phyloP scores from a whole-genome alignment of 768 basidiomycete genomes.

The Crucibulum laeve region DNA sequence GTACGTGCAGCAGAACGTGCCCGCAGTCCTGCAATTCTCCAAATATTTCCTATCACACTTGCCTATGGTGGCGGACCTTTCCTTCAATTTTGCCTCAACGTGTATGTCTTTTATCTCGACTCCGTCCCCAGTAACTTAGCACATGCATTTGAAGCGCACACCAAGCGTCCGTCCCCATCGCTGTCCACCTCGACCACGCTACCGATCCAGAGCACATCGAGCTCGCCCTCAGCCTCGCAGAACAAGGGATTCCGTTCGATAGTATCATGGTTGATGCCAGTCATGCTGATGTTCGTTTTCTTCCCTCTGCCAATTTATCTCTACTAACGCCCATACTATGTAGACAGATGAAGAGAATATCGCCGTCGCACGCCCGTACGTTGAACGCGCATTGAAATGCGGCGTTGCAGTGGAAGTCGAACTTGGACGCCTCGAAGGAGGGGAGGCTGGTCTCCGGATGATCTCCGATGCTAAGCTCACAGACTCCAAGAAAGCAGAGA shows the following conservation, averaged over 20 bases:
- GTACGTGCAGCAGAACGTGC: conserved; percentile 44
- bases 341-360: conserved; percentile 47
- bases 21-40: conserved; percentile 39
- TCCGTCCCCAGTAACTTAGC: background rate
- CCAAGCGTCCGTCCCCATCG: conserved; percentile 41
- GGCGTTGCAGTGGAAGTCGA: conserved; percentile 44
- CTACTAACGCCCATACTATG: background rate
- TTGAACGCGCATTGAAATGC: conserved; percentile 33
- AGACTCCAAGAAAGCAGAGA: conserved; percentile 33
- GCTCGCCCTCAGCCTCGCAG: conserved; percentile 38
- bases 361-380: conserved; percentile 35
- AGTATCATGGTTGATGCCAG: conserved; percentile 50
- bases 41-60: conserved; percentile 42
- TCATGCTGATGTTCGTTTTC: conserved; percentile 33
- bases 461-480: conserved; percentile 46
- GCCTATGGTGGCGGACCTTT: conserved; percentile 42
- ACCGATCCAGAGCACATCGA: conserved; percentile 42
- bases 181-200: conserved; percentile 46
- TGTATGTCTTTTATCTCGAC: conserved; percentile 17
- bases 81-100: conserved; percentile 37
- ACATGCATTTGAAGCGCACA: conserved; percentile 27
- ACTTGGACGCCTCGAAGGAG: conserved; percentile 43
- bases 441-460: conserved; percentile 42
- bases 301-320: background rate
- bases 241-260: conserved; percentile 41